Evolutionary conservation across 2,329 filamentous ascomycete genomes (phyloP).

Genomic region (Tetracladium maxilliforme): DNA sequence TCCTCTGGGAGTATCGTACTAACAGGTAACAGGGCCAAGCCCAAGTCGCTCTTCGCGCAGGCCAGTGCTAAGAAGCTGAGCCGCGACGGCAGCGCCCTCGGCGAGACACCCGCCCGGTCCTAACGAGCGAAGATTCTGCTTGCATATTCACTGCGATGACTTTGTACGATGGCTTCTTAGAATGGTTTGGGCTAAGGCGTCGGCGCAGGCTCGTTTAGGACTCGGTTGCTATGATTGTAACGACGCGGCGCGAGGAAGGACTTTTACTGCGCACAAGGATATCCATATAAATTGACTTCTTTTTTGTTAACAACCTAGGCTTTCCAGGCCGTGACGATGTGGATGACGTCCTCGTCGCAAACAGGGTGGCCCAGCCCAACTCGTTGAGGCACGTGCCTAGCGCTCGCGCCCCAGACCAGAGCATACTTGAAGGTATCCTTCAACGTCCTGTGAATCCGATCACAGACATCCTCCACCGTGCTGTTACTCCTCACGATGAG

Average conservation of each 20-base stretch:
- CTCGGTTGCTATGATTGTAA: too few species aligned
- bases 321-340: constrained; percentile 50
- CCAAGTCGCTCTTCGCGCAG: constrained; percentile 53
- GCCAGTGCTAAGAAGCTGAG: constrained; percentile 49
- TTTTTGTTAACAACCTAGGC: too few species aligned
- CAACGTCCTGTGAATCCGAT: constrained; percentile 80
- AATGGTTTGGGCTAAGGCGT: too few species aligned
- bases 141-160: too few species aligned
- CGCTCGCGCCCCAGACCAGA: constrained; percentile 92
- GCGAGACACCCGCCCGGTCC: too few species aligned
- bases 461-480: constrained; percentile 92
- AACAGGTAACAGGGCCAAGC: constrained; percentile 36
- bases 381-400: constrained; percentile 83
- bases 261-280: too few species aligned
- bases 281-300: constrained; percentile 1
- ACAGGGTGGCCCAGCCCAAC: constrained; percentile 78
- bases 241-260: too few species aligned
- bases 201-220: too few species aligned
- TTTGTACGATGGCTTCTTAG: neutral
- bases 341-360: constrained; percentile 52
- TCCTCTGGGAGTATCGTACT: constrained; percentile 5
- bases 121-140: too few species aligned
- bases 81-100: too few species aligned
- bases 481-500: constrained; percentile 82
- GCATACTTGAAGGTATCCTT: constrained; percentile 99